A percentile compares a stretch with the other conserved stretches of the same genome.
These are phyloP conservation scores for Begonia fuchsioides DNA, from an alignment of 306 rosid species.

Conservation along the genomic window DNA sequence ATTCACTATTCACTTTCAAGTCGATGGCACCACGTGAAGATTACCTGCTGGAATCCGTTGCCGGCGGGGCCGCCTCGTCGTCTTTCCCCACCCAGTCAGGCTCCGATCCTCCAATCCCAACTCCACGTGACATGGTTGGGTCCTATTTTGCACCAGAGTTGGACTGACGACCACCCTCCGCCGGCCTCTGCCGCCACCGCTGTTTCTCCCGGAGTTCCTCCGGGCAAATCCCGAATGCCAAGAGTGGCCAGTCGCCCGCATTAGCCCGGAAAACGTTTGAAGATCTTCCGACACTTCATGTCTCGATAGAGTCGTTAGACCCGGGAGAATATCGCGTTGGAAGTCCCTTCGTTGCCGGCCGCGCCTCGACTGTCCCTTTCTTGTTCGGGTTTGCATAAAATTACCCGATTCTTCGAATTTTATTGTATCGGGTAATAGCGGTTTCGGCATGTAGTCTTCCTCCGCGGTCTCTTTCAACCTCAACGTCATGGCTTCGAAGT, in stretches of 20 bases:
- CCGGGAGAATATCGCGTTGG: slow-evolving; percentile 95
- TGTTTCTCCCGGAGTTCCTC: too few species aligned
- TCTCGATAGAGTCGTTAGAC: slow-evolving; percentile 74
- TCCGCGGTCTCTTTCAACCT: slow-evolving; percentile 43
- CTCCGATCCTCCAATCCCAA: slow-evolving; percentile 79
- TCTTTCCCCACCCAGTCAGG: slow-evolving; percentile 95
- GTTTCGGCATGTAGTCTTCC: slow-evolving; percentile 90
- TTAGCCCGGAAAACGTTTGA: slow-evolving; percentile 86
- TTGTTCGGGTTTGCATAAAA: slow-evolving; percentile 34
- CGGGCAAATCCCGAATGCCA: slow-evolving; percentile 75
- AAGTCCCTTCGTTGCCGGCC: slow-evolving; percentile 94
- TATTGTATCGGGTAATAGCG: slow-evolving; percentile 63
- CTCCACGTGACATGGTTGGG: slow-evolving; percentile 42
- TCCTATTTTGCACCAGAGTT: slow-evolving; percentile 24
- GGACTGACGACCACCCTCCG: slow-evolving; percentile 34
- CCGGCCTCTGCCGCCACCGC: slow-evolving; percentile 83
- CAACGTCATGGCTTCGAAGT: slow-evolving; percentile 75
- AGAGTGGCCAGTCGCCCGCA: slow-evolving; percentile 73
- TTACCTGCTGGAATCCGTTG: slow-evolving; percentile 80
- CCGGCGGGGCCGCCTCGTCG: slow-evolving; percentile 90
- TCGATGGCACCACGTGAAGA: slow-evolving; percentile 44
- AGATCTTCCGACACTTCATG: slow-evolving; percentile 97
- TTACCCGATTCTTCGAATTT: slow-evolving; percentile 53
- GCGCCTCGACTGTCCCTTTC: slow-evolving; percentile 78
- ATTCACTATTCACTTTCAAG: slow-evolving; percentile 34